phyloP scores from a whole-genome alignment of 768 basidiomycete species.

The Pleurotus tuber-regium region DNA sequence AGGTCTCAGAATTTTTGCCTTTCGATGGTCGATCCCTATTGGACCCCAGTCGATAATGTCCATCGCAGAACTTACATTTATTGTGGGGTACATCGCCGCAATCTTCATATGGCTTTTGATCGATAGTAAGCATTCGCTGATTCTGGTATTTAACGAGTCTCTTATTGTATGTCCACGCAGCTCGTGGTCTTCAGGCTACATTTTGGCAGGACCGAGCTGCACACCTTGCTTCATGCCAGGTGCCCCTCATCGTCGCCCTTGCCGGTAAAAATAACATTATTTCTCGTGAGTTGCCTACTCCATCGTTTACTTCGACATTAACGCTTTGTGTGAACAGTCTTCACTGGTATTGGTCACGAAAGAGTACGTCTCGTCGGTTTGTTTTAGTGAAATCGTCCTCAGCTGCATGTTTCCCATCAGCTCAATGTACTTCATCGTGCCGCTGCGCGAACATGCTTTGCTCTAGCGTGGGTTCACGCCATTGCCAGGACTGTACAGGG shows the following conservation, averaged over 20 bases:
- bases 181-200: conserved; percentile 28
- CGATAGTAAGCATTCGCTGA: conserved; percentile 34
- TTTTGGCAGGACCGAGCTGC: conserved; percentile 37
- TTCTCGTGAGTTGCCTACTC: conserved; percentile 35
- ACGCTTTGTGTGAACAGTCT: conserved; percentile 26
- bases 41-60: conserved; percentile 34
- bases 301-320: not conserved
- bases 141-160: conserved; percentile 16
- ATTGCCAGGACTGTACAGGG: conserved; percentile 26
- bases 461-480: conserved; percentile 45
- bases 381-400: not conserved
- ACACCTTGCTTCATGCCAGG: conserved; percentile 42
- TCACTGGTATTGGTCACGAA: conserved; percentile 56
- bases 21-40: conserved; percentile 46
- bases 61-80: conserved; percentile 45
- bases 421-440: conserved; percentile 45
- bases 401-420: conserved; percentile 20
- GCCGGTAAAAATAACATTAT: conserved; percentile 60
- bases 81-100: conserved; percentile 41
- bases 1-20: conserved; percentile 45
- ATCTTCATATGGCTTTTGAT: conserved; percentile 43
- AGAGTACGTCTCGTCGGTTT: conserved; percentile 27
- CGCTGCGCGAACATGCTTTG: conserved; percentile 36
- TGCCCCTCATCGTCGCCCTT: conserved; percentile 51
- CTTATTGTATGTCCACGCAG: conserved; percentile 21